A percentile compares a stretch with the other conserved stretches of the same genome.
These are phyloP conservation scores for Gymnopus androsaceus DNA, from an alignment of 1,284 basidiomycete species.

Conservation along the genomic window DNA sequence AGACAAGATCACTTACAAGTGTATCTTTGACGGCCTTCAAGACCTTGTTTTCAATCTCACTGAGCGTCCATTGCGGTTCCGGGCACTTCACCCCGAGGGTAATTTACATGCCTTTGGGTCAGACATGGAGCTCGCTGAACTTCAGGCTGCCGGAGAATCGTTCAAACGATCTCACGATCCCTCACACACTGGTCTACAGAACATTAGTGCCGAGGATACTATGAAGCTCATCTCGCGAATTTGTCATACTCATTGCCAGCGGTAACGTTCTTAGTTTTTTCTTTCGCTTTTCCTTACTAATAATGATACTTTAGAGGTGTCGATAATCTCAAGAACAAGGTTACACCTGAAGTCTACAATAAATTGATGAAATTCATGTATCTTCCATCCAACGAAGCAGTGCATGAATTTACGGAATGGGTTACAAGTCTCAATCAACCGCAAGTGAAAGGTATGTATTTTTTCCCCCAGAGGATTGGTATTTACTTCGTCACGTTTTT, in stretches of 20 bases:
- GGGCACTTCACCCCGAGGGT: background rate
- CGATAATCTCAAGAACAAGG: conserved; percentile 5
- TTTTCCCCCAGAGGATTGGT: background rate
- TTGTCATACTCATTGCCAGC: conserved; percentile 5
- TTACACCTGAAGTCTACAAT: background rate
- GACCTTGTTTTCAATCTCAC: background rate
- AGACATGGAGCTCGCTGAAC: conserved; percentile 11
- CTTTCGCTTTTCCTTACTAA: background rate
- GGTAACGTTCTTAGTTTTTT: background rate
- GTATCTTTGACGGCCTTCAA: conserved; percentile 9
- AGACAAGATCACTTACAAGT: conserved; percentile 3
- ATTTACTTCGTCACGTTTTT: background rate
- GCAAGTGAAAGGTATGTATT: background rate
- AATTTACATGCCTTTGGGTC: conserved; percentile 6
- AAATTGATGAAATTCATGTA: background rate
- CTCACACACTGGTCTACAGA: conserved; percentile 1
- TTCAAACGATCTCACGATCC: conserved; percentile 2
- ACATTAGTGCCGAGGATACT: background rate
- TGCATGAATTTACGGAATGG: background rate
- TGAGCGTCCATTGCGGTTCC: background rate
- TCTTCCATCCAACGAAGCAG: background rate
- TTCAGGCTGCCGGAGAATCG: conserved; percentile 5
- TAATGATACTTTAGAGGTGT: background rate
- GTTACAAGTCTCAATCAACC: background rate
- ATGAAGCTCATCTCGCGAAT: conserved; percentile 5